Base-by-base conservation (phyloP, 352 stramenopile species). In the Phytophthora sp. region DNA sequence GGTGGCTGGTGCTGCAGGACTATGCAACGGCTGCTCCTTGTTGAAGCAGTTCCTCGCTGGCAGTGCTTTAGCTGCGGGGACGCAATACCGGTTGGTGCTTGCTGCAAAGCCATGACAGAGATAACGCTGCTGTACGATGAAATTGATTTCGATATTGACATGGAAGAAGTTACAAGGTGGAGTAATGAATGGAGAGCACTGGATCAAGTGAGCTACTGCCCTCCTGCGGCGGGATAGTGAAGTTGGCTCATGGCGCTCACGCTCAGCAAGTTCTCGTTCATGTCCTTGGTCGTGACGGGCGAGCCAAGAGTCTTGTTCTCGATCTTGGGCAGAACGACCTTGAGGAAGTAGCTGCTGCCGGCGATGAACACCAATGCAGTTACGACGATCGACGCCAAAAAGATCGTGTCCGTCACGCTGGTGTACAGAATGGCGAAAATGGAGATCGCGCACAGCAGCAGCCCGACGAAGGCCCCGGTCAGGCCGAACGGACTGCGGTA, bases 391-490 rank as follows among this genome's bases (percentile, higher is more conserved):
- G 74, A 84, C 30, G 70, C 72, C 18, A 87, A 44, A 42, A 88
- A 88, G 60, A 87, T 77, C 13, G 54, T 72, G 45, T 66, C 66
- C 21, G 64, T 54, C n/a, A 70, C 66, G n/a, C 79, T 80, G 31
- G 62, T 79, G 63, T 87, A 83, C 54, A 88, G 62, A 38, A 88
- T 88, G 54, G 77, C 72, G 24, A 80, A 71, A 21, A 87, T 54
- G 15, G 63, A 69, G 20, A 85, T 39, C 4, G 48, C 72, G 11
- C 77, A 82, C 7, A 88, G 38, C 31, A 71, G 18, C 27, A 88
- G 43, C 26, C 77, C 78, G 3, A 82, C 44, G 20, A 77, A 54
- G 5, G 77, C 79, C 0, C 79, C 74, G 0, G 63, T 43, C 3
- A 87, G 62, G 17, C 79, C 79, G 37, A 88, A 88, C 4, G 71